Percentiles rank a stretch among this genome's conserved stretches.
phyloP scores from a whole-genome alignment of 2,329 filamentous ascomycete genomes.

The Metarhizium guizhouense region DNA sequence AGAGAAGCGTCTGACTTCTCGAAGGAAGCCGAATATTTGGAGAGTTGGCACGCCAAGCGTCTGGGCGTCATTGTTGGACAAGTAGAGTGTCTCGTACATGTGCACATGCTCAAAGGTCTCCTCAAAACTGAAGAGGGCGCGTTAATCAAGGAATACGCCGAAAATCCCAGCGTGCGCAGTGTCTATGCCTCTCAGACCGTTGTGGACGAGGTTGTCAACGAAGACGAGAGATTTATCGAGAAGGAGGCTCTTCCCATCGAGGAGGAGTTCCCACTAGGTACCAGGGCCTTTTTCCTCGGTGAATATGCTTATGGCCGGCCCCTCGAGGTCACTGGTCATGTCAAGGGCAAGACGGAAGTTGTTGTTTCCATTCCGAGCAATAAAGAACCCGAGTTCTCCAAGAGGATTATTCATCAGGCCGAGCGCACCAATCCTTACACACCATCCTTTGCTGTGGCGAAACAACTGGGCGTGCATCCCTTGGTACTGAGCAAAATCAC shows the following conservation, averaged over 20 bases:
- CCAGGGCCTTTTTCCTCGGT: slow-evolving; percentile 85
- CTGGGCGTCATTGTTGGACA: slow-evolving; percentile 79
- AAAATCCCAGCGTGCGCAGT: slow-evolving; percentile 75
- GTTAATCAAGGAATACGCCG: slow-evolving; percentile 84
- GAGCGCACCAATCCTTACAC: slow-evolving; percentile 67
- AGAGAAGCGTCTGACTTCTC: slow-evolving; percentile 75
- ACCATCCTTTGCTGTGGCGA: slow-evolving; percentile 83
- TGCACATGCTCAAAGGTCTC: slow-evolving; percentile 89
- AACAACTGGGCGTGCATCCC: slow-evolving; percentile 70
- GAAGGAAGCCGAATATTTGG: slow-evolving; percentile 75
- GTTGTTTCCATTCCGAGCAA: slow-evolving; percentile 63
- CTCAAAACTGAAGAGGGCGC: slow-evolving; percentile 85
- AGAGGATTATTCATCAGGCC: slow-evolving; percentile 59
- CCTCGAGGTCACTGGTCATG: slow-evolving; percentile 70
- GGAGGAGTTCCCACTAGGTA: slow-evolving; percentile 79
- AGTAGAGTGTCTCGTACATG: slow-evolving; percentile 82
- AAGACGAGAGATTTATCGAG: slow-evolving; percentile 90
- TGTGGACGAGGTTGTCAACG: slow-evolving; percentile 82
- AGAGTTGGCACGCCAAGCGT: slow-evolving; percentile 82
- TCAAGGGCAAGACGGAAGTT: slow-evolving; percentile 66
- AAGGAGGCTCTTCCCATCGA: slow-evolving; percentile 78
- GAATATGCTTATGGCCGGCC: slow-evolving; percentile 90
- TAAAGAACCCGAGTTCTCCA: slow-evolving; percentile 75
- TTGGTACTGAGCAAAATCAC: slow-evolving; percentile 92
- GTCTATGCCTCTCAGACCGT: slow-evolving; percentile 88